phyloP scores from a whole-genome alignment of 495 filamentous ascomycete species.

The Penicillium alfredii region DNA sequence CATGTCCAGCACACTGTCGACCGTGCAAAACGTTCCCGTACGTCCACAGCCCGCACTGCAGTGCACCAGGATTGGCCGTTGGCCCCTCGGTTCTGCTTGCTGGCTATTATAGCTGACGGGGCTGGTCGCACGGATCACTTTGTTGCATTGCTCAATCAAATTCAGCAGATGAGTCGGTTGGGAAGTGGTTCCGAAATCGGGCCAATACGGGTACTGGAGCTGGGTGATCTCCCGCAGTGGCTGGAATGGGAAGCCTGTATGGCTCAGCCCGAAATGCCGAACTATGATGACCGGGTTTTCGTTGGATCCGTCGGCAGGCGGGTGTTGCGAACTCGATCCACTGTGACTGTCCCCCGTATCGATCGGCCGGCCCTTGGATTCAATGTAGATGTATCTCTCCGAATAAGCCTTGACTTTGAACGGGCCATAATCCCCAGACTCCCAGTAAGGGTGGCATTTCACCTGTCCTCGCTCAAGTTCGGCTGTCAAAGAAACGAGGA shows the following conservation, averaged over 20 bases:
- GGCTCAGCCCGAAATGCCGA: constrained; percentile 78
- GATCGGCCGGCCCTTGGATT: constrained; percentile 31
- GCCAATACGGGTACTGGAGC: constrained; percentile 90
- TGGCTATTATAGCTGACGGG: constrained; percentile 28
- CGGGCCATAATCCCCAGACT: constrained; percentile 69
- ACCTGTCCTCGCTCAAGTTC: constrained; percentile 90
- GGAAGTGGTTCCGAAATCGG: constrained; percentile 91
- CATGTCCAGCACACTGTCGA: constrained; percentile 92
- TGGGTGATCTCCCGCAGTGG: constrained; percentile 92
- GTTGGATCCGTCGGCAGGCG: constrained; percentile 20
- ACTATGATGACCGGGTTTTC: constrained; percentile 73
- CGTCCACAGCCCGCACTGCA: constrained; percentile 94
- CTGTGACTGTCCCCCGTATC: constrained; percentile 8
- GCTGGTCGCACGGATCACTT: constrained; percentile 34
- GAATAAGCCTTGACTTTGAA: constrained; percentile 71
- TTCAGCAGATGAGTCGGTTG: constrained; percentile 79
- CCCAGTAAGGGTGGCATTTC: constrained; percentile 94
- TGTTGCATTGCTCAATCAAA: constrained; percentile 79
- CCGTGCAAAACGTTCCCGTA: constrained; percentile 93
- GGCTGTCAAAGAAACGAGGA: constrained; percentile 95
- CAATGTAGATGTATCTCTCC: constrained; percentile 72
- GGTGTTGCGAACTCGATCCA: constrained; percentile 11
- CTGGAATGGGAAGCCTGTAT: constrained; percentile 70
- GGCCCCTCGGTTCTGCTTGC: constrained; percentile 50
- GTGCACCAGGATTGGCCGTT: constrained; percentile 80